phyloP scores from a whole-genome alignment of 148 eudicot genomes.

The Fagopyrum tataricum region DNA sequence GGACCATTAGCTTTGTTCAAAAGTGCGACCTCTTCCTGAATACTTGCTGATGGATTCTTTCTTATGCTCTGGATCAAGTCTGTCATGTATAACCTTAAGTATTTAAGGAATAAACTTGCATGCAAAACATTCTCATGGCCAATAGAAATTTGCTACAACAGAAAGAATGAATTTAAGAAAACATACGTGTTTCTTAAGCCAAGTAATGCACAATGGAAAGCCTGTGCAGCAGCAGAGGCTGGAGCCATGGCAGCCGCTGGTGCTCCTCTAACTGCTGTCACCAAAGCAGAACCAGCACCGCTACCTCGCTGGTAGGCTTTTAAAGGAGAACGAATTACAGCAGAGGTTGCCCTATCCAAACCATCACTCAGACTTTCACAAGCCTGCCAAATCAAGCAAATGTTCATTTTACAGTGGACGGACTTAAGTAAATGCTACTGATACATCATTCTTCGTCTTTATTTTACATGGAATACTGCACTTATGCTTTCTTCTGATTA shows the following conservation, averaged over 20 bases:
- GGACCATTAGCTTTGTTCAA: slow-evolving; percentile 1
- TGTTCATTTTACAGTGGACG: background rate
- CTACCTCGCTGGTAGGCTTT: slow-evolving; percentile 74
- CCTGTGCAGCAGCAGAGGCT: slow-evolving; percentile 92
- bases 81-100: slow-evolving; percentile 23
- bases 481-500: background rate
- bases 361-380: slow-evolving; percentile 82
- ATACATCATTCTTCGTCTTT: background rate
- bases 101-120: background rate
- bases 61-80: slow-evolving; percentile 88
- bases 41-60: slow-evolving; percentile 79
- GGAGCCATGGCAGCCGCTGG: slow-evolving; percentile 96
- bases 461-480: background rate
- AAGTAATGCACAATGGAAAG: slow-evolving; percentile 73
- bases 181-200: slow-evolving; percentile 83
- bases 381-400: slow-evolving; percentile 43
- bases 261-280: slow-evolving; percentile 70
- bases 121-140: background rate
- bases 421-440: background rate
- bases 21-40: slow-evolving; percentile 27
- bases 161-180: slow-evolving; percentile 4
- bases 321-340: slow-evolving; percentile 65
- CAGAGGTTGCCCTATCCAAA: slow-evolving; percentile 67
- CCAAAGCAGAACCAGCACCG: slow-evolving; percentile 73
- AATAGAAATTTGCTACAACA: background rate